These are phyloP conservation scores for Tremellales sp. DNA, from an alignment of 1,284 basidiomycete genomes.

Conservation along the genomic window DNA sequence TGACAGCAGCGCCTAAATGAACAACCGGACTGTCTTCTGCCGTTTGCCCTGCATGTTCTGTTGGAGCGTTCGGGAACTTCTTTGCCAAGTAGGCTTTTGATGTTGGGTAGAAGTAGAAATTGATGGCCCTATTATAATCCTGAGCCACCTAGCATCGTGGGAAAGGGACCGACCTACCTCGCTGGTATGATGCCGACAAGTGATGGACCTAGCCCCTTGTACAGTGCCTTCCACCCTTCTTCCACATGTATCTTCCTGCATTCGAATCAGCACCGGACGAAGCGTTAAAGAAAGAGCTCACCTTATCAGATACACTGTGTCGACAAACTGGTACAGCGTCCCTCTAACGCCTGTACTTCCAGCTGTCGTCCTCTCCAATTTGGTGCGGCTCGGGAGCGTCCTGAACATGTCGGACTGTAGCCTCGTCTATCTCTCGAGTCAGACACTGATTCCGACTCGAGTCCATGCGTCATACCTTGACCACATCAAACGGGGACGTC, in stretches of 20 bases:
- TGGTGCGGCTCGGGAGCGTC: constrained; percentile 31
- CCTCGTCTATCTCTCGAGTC: constrained; percentile 57
- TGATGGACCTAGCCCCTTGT: constrained; percentile 91
- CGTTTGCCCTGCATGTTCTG: constrained; percentile 54
- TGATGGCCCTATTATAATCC: constrained; percentile 61
- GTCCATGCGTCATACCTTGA: constrained; percentile 57
- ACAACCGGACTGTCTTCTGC: constrained; percentile 80
- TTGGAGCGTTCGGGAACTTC: constrained; percentile 55
- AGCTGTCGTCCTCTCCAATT: constrained; percentile 8
- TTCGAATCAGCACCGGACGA: not conserved
- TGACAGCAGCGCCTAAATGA: constrained; percentile 79
- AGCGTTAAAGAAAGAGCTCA: constrained; percentile 46
- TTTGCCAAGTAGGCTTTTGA: constrained; percentile 87
- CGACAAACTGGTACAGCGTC: constrained; percentile 86
- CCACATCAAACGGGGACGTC: constrained; percentile 95
- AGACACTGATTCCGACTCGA: not conserved
- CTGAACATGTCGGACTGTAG: constrained; percentile 87
- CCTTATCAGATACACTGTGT: constrained; percentile 87
- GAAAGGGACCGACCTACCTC: constrained; percentile 51
- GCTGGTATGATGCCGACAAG: constrained; percentile 94
- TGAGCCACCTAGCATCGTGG: not conserved
- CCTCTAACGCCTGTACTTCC: constrained; percentile 51
- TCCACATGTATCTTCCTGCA: constrained; percentile 79
- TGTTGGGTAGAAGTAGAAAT: constrained; percentile 98
- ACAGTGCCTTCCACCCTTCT: constrained; percentile 85